Conservation (phyloP, 2,329 filamentous ascomycete species). For the Fusarium sp. region DNA sequence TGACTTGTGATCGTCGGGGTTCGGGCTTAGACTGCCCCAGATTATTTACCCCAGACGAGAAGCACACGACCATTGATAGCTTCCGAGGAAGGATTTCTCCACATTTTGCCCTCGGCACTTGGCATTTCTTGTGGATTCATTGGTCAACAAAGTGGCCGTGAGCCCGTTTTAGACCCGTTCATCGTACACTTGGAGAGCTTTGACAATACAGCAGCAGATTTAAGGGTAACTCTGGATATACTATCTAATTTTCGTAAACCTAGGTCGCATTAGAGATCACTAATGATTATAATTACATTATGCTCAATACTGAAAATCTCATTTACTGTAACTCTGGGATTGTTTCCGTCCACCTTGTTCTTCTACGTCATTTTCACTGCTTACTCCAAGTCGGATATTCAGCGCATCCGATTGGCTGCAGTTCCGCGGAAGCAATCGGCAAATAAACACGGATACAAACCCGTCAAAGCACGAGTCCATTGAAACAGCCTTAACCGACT, state of each 20-base stretch:
- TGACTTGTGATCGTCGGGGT: not conserved
- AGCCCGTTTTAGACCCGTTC: accelerated
- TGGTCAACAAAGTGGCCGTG: accelerated
- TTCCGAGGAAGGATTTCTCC: constrained; percentile 22
- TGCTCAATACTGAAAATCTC: not conserved
- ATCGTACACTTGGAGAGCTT: accelerated
- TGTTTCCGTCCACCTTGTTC: accelerated
- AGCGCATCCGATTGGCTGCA: constrained; percentile 20
- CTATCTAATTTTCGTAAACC: too few relatives aligned
- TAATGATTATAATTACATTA: not conserved
- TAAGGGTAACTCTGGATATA: too few relatives aligned
- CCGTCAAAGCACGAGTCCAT: not conserved
- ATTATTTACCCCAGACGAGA: constrained; percentile 24
- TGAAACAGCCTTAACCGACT: not conserved
- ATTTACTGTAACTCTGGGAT: not conserved
- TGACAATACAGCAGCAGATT: too few relatives aligned
- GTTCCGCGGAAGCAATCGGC: constrained; percentile 24
- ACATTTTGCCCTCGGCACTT: constrained; percentile 3
- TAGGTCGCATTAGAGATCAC: too few relatives aligned
- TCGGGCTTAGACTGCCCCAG: constrained; percentile 4
- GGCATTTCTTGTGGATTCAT: accelerated
- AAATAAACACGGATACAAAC: not conserved
- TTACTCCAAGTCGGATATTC: not conserved
- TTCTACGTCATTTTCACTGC: not conserved
- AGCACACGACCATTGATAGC: not conserved